Percentiles rank a stretch among this genome's conserved stretches.
These are phyloP conservation scores for Tylopilus sp. DNA, from an alignment of 768 basidiomycete species.

Conservation along the genomic window DNA sequence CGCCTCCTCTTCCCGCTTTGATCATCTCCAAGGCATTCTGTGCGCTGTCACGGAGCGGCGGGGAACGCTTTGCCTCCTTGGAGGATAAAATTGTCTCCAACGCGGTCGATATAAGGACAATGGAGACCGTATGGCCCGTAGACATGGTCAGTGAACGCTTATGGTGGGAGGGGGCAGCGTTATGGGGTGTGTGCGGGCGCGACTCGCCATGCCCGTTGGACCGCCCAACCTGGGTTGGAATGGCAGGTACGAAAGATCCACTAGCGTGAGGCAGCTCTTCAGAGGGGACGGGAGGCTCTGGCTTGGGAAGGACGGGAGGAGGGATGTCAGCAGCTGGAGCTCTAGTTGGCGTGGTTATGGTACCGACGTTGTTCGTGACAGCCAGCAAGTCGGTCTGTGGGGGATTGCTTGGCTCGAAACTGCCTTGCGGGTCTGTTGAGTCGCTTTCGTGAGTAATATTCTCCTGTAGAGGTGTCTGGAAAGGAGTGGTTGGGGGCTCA, in stretches of 20 bases:
- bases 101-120: slow-evolving; percentile 79
- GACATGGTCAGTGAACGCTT: slow-evolving; percentile 60
- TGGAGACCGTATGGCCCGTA: slow-evolving; percentile 70
- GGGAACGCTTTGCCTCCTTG: slow-evolving; percentile 82
- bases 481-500: slow-evolving; percentile 5
- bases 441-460: not conserved
- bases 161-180: slow-evolving; percentile 32
- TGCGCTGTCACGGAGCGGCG: slow-evolving; percentile 77
- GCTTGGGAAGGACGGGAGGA: slow-evolving; percentile 8
- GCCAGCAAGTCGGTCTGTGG: slow-evolving; percentile 1
- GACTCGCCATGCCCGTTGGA: slow-evolving; percentile 16
- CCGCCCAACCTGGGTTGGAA: slow-evolving; percentile 4
- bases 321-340: not conserved
- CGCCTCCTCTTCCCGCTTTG: slow-evolving; percentile 68
- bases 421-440: not conserved
- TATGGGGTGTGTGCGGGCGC: slow-evolving; percentile 20
- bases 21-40: slow-evolving; percentile 82
- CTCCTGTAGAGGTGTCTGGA: slow-evolving; percentile 1
- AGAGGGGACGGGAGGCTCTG: not conserved
- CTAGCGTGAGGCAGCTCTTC: slow-evolving; percentile 6
- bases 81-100: slow-evolving; percentile 84
- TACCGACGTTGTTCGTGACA: slow-evolving; percentile 3
- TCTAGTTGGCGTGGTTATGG: not conserved
- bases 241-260: slow-evolving; percentile 4
- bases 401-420: not conserved